Evolutionary conservation across 805 yeast species (phyloP), one percentile per base, ranked within the genome.

Genomic region (Sugiyamaella smithiae): DNA sequence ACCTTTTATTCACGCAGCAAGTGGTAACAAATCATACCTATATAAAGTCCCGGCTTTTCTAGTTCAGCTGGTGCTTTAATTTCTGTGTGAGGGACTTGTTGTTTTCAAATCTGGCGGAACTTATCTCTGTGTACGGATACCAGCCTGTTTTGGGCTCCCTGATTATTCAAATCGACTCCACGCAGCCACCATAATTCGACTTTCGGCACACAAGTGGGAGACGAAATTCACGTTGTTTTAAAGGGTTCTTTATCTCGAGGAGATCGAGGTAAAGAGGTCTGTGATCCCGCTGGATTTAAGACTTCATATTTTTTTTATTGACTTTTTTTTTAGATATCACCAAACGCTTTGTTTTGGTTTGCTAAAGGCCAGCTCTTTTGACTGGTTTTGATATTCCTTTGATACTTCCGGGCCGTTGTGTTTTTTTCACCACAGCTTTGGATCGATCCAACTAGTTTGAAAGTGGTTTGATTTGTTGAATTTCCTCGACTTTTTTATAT

Each of bases 181-280:
- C 57, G 57, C 59, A 59, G 47, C 64, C 64, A 49, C 64, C 64
- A 51, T 60, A 60, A 60, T 45, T 58, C 35, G 48, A 5, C 52
- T 19, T 12, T 8, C 42, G 25, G 11, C 32, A 22, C n/a, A 11
- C 9, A 17, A 24, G 32, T 20, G 31, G 12, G 32, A 14, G 8
- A 35, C 19, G 12, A 35, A 22, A 12, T 25, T 9, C 26, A 24
- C n/a, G 45, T 7, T 26, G 25, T 25, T 33, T 17, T 11, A 33
- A 46, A 22, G 49, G 38, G 48, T 32, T 45, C 49, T 43, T 48
- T 45, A 32, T 23, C 38, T 46, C 48, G 50, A 23, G 46, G n/a
- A 7, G n/a, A 22, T 31, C 33, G 45, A 45, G 44, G 31, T 36
- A 43, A 45, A 48, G 48, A 26, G 44, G 45, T 31, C 38, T 19